Percentiles rank a stretch among this genome's conserved stretches.
Conservation (phyloP, 2,329 filamentous ascomycete genomes). For the Colletotrichum ledebouriae region DNA sequence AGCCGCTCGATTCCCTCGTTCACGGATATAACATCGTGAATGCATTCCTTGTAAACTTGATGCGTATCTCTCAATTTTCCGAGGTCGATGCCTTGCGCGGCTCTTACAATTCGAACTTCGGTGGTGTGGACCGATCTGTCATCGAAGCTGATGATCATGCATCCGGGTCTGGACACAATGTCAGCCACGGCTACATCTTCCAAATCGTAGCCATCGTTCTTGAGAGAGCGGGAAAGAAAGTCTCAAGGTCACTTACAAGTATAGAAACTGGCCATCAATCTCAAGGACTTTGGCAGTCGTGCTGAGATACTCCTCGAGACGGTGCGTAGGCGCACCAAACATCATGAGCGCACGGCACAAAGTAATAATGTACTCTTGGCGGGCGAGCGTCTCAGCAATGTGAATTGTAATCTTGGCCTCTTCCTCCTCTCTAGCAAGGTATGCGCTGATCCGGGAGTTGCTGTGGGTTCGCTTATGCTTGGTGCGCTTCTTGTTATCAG, state of each 20-base stretch:
- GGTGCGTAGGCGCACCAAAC: constrained; percentile 90
- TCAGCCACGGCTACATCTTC: not conserved
- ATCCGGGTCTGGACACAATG: constrained; percentile 69
- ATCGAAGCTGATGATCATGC: constrained; percentile 93
- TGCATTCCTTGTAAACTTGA: constrained; percentile 74
- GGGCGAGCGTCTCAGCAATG: constrained; percentile 77
- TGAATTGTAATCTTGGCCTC: constrained; percentile 59
- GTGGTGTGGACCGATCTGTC: constrained; percentile 75
- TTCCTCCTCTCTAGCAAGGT: constrained; percentile 59
- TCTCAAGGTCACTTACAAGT: constrained; percentile 62
- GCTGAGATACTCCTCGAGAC: constrained; percentile 88
- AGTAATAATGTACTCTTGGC: constrained; percentile 86
- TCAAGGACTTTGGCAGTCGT: constrained; percentile 88
- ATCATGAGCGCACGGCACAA: constrained; percentile 88
- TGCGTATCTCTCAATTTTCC: constrained; percentile 73
- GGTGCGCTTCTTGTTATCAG: constrained; percentile 50
- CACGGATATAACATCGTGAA: constrained; percentile 70
- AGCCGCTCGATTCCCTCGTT: constrained; percentile 69
- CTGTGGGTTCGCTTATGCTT: constrained; percentile 55
- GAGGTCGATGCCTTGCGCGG: constrained; percentile 69
- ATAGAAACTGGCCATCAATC: constrained; percentile 89
- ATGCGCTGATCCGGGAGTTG: constrained; percentile 53
- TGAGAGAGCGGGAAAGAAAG: not conserved
- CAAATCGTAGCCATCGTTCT: too few species aligned
- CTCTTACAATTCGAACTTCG: constrained; percentile 74